phyloP scores from a whole-genome alignment of 2,329 filamentous ascomycete genomes.

The Fusarium sp. region DNA sequence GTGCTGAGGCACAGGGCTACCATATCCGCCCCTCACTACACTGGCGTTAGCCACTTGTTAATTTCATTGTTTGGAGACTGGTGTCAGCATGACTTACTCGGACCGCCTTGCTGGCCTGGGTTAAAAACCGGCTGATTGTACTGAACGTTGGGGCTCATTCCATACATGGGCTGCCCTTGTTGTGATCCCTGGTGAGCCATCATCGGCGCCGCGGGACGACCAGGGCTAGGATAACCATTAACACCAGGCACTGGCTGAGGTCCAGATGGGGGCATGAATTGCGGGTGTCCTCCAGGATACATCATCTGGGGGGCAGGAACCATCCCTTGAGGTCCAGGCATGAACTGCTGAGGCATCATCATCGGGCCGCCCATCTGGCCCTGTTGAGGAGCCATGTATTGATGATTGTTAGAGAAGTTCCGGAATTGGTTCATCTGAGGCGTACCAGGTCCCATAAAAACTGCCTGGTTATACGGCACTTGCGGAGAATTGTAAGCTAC shows the following conservation, averaged over 20 bases:
- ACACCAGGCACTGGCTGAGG: slow-evolving; percentile 72
- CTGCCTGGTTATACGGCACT: slow-evolving; percentile 77
- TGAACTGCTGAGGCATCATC: slow-evolving; percentile 86
- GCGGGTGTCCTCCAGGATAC: slow-evolving; percentile 76
- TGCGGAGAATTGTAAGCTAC: slow-evolving; percentile 79
- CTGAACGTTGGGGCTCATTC: slow-evolving; percentile 80
- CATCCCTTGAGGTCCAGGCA: slow-evolving; percentile 79
- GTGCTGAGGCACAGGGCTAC: slow-evolving; percentile 69
- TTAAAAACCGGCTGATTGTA: slow-evolving; percentile 81
- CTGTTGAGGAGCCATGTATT: slow-evolving; percentile 78
- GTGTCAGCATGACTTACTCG: slow-evolving; percentile 71
- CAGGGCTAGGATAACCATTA: slow-evolving; percentile 89
- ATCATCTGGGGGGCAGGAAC: slow-evolving; percentile 81
- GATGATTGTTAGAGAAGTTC: slow-evolving; percentile 75
- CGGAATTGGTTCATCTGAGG: slow-evolving; percentile 78
- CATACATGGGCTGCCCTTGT: slow-evolving; percentile 83
- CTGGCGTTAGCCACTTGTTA: slow-evolving; percentile 55
- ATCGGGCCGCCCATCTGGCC: slow-evolving; percentile 80
- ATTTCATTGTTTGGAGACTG: slow-evolving; percentile 20
- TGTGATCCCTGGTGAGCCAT: slow-evolving; percentile 97
- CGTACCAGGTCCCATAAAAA: slow-evolving; percentile 77
- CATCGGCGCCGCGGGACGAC: slow-evolving; percentile 82
- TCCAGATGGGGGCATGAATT: slow-evolving; percentile 71
- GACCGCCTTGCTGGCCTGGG: slow-evolving; percentile 74
- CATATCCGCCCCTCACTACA: slow-evolving; percentile 72